These are phyloP conservation scores for Gymnopus androsaceus DNA, from an alignment of 1,284 basidiomycete genomes.

Conservation along the genomic window DNA sequence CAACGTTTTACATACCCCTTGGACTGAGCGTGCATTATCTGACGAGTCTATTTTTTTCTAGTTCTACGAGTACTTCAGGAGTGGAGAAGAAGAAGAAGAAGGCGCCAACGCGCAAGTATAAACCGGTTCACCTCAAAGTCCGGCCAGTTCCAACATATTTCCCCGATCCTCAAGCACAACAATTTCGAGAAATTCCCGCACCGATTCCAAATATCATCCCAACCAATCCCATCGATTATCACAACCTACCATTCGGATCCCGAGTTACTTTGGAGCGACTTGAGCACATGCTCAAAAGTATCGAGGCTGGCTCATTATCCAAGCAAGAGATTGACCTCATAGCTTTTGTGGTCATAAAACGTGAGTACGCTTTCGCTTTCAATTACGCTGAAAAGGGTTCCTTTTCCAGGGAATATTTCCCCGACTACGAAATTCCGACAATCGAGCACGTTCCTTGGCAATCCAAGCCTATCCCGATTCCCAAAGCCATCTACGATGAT, in stretches of 20 bases:
- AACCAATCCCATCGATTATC: conserved; percentile 19
- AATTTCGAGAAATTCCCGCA: conserved; percentile 25
- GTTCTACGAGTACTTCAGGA: neutral
- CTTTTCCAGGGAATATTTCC: no score
- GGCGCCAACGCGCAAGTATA: conserved; percentile 27
- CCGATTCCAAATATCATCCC: conserved; percentile 18
- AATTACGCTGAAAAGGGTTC: conserved; percentile 26
- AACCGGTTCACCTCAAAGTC: conserved; percentile 32
- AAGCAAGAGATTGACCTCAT: conserved; percentile 27
- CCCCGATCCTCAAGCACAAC: conserved; percentile 27
- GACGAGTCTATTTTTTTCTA: neutral
- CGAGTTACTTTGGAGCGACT: conserved; percentile 22
- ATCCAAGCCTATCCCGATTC: conserved; percentile 28
- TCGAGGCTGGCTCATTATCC: conserved; percentile 19
- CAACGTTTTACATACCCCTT: neutral
- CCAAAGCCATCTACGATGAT: conserved; percentile 24
- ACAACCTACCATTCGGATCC: neutral
- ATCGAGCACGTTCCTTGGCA: conserved; percentile 36
- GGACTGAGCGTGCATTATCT: neutral
- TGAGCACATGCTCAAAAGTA: conserved; percentile 19
- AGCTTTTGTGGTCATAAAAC: conserved; percentile 21
- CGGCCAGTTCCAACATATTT: conserved; percentile 33
- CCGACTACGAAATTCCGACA: conserved; percentile 34
- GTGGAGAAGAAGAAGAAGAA: neutral
- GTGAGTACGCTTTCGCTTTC: conserved; percentile 30